phyloP scores from a whole-genome alignment of 176 grass and related monocot species.

The Eragrostis nindensis region DNA sequence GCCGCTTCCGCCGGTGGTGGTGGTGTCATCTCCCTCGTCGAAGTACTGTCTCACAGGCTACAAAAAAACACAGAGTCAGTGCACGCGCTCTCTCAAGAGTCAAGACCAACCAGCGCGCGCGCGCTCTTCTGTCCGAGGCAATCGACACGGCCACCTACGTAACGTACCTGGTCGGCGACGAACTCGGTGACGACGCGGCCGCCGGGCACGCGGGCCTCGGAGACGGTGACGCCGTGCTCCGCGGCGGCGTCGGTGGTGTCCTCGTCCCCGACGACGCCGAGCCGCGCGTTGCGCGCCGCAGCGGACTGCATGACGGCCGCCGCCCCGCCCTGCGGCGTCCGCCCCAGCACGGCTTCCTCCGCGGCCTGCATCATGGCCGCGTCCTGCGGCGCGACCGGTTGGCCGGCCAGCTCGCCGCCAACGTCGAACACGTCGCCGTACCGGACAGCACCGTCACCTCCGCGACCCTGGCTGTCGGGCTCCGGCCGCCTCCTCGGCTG shows the following conservation, averaged over 20 bases:
- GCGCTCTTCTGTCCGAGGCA: no score
- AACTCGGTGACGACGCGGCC: slow-evolving; percentile 51
- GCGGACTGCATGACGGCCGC: slow-evolving; percentile 61
- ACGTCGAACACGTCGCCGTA: slow-evolving; percentile 60
- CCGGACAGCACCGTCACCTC: neutral
- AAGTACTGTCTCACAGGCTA: slow-evolving; percentile 37
- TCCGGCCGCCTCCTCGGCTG: slow-evolving; percentile 16
- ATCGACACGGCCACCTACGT: no score
- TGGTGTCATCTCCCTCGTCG: neutral
- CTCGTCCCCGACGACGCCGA: slow-evolving; percentile 37
- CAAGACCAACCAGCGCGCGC: no score
- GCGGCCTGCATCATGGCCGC: slow-evolving; percentile 57
- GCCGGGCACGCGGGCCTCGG: slow-evolving; percentile 37
- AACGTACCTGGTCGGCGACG: slow-evolving; percentile 57
- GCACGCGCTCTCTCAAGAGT: no score
- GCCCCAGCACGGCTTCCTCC: slow-evolving; percentile 36
- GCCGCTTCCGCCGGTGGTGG: neutral
- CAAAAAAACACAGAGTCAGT: neutral
- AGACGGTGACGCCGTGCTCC: slow-evolving; percentile 41
- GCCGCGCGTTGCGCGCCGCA: slow-evolving; percentile 40
- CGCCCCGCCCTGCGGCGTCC: slow-evolving; percentile 26
- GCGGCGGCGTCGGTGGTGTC: slow-evolving; percentile 16
- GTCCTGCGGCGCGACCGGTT: slow-evolving; percentile 41
- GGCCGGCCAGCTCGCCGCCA: slow-evolving; percentile 27
- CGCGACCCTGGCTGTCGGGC: neutral